Conservation (phyloP, 495 filamentous ascomycete genomes). For the Trichoderma reesei region DNA sequence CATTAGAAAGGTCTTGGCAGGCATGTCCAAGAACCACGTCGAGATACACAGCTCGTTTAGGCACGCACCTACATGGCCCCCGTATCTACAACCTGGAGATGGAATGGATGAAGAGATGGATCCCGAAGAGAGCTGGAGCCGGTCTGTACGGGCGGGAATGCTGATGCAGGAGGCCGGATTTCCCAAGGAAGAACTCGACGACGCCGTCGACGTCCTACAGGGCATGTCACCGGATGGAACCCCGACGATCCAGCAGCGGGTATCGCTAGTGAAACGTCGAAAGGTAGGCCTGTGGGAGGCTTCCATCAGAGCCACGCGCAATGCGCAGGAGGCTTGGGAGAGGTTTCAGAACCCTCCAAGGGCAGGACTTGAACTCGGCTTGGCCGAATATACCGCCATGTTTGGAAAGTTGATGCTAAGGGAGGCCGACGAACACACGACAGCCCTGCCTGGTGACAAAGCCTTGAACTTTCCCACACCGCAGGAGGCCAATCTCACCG, state of each 20-base stretch:
- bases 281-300: slow-evolving; percentile 28
- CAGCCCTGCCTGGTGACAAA: slow-evolving; percentile 29
- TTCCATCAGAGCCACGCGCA: slow-evolving; percentile 30
- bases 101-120: slow-evolving; percentile 33
- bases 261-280: neutral
- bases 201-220: slow-evolving; percentile 27
- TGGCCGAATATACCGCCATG: slow-evolving; percentile 34
- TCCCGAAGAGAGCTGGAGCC: slow-evolving; percentile 31
- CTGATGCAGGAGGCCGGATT: slow-evolving; percentile 35
- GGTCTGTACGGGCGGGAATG: slow-evolving; percentile 28
- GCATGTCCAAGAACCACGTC: slow-evolving; percentile 24
- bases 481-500: slow-evolving; percentile 30
- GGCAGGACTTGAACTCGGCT: slow-evolving; percentile 19
- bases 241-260: slow-evolving; percentile 35
- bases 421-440: slow-evolving; percentile 11
- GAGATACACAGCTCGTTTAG: slow-evolving; percentile 30
- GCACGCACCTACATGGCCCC: slow-evolving; percentile 35
- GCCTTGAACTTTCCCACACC: slow-evolving; percentile 26
- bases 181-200: slow-evolving; percentile 22
- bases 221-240: slow-evolving; percentile 22
- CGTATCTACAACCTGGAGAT: slow-evolving; percentile 33
- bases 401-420: slow-evolving; percentile 32
- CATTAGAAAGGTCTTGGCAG: slow-evolving; percentile 30
- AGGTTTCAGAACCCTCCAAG: slow-evolving; percentile 26
- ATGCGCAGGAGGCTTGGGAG: slow-evolving; percentile 35